A percentile compares a stretch with the other conserved stretches of the same genome.
phyloP scores from a whole-genome alignment of 225 moss, liverwort and hornwort species.

The Marchantia paleacea region DNA sequence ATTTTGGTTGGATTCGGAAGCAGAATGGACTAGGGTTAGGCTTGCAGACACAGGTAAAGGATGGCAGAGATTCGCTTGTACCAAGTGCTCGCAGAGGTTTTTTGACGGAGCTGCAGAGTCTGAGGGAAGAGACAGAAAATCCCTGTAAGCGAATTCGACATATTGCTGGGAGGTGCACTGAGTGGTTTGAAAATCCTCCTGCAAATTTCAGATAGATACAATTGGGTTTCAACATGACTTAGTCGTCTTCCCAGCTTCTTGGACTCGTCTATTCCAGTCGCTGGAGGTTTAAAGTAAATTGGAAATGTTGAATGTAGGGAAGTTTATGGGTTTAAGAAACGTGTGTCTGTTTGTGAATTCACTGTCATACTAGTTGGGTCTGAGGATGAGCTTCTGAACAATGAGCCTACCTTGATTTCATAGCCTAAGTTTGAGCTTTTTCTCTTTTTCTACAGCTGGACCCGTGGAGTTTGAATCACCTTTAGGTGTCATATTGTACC shows the following conservation, averaged over 20 bases:
- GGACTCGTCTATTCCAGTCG: background rate
- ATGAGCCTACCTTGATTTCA: background rate
- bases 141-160: constrained; percentile 15
- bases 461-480: constrained; percentile 80
- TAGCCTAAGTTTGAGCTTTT: background rate
- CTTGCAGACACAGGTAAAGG: constrained; percentile 10
- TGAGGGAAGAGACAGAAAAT: constrained; percentile 61
- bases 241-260: background rate
- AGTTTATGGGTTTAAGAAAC: too few species aligned
- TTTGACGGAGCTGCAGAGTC: constrained; percentile 65
- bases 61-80: constrained; percentile 5
- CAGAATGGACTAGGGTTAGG: constrained; percentile 20
- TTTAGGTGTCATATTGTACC: constrained; percentile 69
- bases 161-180: background rate
- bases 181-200: too few species aligned
- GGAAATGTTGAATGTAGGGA: too few species aligned
- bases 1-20: constrained; percentile 11
- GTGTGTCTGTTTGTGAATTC: background rate
- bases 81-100: constrained; percentile 36
- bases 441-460: constrained; percentile 35
- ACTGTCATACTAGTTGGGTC: background rate
- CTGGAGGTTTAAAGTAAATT: background rate
- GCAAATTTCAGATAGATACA: background rate
- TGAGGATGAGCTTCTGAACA: background rate
- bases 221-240: background rate